Evolutionary conservation across 768 basidiomycete genomes (phyloP).

Genomic region (Mycena vitilis): DNA sequence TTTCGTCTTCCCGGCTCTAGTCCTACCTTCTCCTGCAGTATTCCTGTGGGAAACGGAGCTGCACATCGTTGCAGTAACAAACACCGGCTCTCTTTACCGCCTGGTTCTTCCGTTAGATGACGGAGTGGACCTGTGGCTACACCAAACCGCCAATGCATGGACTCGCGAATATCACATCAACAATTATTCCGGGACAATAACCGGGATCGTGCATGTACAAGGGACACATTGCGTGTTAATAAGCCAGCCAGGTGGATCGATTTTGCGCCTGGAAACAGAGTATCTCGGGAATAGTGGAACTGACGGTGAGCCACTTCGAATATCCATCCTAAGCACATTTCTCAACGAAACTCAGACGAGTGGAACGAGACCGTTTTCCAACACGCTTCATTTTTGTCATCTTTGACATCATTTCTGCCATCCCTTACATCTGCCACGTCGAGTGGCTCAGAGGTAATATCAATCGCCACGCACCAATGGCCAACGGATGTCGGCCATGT

Average conservation of each 20-base stretch:
- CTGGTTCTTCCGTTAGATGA: conserved; percentile 71
- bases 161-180: conserved; percentile 76
- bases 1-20: conserved; percentile 78
- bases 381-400: conserved; percentile 73
- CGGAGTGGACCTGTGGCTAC: conserved; percentile 67
- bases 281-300: conserved; percentile 62
- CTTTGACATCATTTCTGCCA: conserved; percentile 75
- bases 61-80: conserved; percentile 78
- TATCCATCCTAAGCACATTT: conserved; percentile 30
- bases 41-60: conserved; percentile 68
- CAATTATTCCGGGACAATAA: conserved; percentile 55
- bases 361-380: conserved; percentile 78
- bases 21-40: conserved; percentile 75
- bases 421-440: conserved; percentile 58
- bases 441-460: conserved; percentile 71
- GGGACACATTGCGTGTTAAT: conserved; percentile 76
- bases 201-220: conserved; percentile 72
- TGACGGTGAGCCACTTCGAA: conserved; percentile 63
- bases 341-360: conserved; percentile 59
- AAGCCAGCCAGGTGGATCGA: conserved; percentile 67
- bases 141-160: conserved; percentile 65
- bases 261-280: conserved; percentile 79
- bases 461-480: conserved; percentile 78
- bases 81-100: conserved; percentile 78
- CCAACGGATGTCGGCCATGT: conserved; percentile 80